phyloP scores from a whole-genome alignment of 192 early-diverging fungal species.

The Pecoramyces ruminantium region DNA sequence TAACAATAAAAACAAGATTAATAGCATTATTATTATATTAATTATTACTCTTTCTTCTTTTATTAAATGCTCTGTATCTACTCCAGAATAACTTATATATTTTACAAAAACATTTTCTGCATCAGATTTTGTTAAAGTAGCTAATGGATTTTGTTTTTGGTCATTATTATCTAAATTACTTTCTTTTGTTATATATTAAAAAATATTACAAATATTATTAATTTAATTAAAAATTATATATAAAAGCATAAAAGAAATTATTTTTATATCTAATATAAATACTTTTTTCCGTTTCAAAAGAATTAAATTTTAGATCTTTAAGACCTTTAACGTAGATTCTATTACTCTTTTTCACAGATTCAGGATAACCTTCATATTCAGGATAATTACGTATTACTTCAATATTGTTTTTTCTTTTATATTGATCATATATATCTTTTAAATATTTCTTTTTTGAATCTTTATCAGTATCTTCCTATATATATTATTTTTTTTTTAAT shows the following conservation, averaged over 20 bases:
- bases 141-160: background rate
- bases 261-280: background rate
- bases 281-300: background rate
- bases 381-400: background rate
- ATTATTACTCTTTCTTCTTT: background rate
- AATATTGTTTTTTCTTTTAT: background rate
- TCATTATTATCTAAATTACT: background rate
- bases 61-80: background rate
- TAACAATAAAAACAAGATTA: too few relatives aligned
- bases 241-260: too few relatives aligned
- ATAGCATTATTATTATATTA: too few relatives aligned
- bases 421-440: background rate
- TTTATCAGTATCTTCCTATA: background rate
- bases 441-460: background rate
- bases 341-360: background rate
- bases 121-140: background rate
- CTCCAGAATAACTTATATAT: background rate
- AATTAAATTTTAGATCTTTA: background rate
- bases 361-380: background rate
- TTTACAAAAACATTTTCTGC: background rate
- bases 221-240: too few relatives aligned
- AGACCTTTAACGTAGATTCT: background rate
- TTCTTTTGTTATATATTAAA: background rate
- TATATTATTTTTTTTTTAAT: too few relatives aligned
- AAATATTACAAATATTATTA: too few relatives aligned